Base-by-base conservation (phyloP, 345 rosid genomes). In the Salix suchowensis region DNA sequence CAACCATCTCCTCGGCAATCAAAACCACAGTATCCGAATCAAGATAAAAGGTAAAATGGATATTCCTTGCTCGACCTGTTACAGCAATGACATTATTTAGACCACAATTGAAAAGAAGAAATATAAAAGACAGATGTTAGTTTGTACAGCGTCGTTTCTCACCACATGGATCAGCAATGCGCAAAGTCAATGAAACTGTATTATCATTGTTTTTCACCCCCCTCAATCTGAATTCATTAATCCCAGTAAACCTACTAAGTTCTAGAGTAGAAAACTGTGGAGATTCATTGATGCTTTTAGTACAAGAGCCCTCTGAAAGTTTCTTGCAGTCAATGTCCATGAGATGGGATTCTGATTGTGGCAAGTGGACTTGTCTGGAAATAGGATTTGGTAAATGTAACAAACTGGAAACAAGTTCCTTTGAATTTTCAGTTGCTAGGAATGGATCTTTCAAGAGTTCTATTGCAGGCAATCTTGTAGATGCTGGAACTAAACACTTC, bases 1-100 rank as follows among this genome's bases (percentile, higher is more conserved):
- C 97, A 76, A 87, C 94, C 98, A 95, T 95, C 88, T 95, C 98
- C 84, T 82, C 86, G 30, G 94, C 88, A 2, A 95, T 87, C 37
- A 94, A 89, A 61, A 77, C 73, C 34, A 91, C 86, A 15, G 98
- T 95, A 78, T 95, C 98, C 8, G 91, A 85, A 68, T 89, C 83
- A 36, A 90, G 88, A 75, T 81, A 91, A 84, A 90, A 95, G 15
- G 80, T 66, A 78, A 95, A 95, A 80, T 91, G 89, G 70, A 95
- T 85, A 70, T 90, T 89, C 70, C 85, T 89, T 66, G 82, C 89
- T 26, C 87, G 91, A 66, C 92, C 98, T 92, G 87, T 48, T 9
- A 37, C 36, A 46, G 16, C 13, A 44, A 68, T 4, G 60, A 44
- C 76, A 65, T 65, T n/a, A 15, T 44, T 73, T 42, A 73, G 74